A percentile compares a stretch with the other conserved stretches of the same genome.
phyloP scores from a whole-genome alignment of 768 basidiomycete genomes.

The Mycena capillaripes region DNA sequence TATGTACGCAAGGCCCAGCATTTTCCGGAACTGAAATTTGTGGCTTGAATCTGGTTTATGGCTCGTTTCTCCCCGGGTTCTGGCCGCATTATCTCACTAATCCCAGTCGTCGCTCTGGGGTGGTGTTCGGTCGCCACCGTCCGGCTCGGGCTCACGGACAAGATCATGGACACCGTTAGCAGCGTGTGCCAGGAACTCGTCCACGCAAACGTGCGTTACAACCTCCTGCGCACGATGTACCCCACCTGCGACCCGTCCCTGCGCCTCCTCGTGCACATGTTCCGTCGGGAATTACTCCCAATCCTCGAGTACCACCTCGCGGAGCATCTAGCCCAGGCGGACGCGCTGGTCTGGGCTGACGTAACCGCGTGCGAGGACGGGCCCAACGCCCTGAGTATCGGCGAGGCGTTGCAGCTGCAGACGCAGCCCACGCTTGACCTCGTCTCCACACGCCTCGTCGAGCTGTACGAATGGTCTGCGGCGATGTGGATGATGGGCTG shows the following conservation, averaged over 20 bases:
- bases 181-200: not conserved
- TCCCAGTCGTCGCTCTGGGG: no score
- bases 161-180: not conserved
- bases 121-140: not conserved
- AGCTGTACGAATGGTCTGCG: conserved; percentile 2
- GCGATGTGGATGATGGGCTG: conserved; percentile 14
- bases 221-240: not conserved
- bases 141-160: not conserved
- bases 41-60: no score
- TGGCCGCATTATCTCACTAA: no score
- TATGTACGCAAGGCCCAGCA: no score
- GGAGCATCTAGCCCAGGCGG: conserved; percentile 3
- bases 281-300: not conserved
- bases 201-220: not conserved
- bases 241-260: not conserved
- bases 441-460: not conserved
- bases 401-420: conserved; percentile 1
- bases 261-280: not conserved
- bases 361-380: conserved; percentile 7
- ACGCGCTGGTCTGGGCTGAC: conserved; percentile 31
- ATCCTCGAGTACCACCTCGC: not conserved
- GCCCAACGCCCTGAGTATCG: not conserved
- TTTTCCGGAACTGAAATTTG: no score
- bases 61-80: no score
- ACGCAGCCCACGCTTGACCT: conserved; percentile 12